Percentiles rank a stretch among this genome's conserved stretches.
Conservation (phyloP, 371 early-diverging fungal species). For the Scutellospora calospora region DNA sequence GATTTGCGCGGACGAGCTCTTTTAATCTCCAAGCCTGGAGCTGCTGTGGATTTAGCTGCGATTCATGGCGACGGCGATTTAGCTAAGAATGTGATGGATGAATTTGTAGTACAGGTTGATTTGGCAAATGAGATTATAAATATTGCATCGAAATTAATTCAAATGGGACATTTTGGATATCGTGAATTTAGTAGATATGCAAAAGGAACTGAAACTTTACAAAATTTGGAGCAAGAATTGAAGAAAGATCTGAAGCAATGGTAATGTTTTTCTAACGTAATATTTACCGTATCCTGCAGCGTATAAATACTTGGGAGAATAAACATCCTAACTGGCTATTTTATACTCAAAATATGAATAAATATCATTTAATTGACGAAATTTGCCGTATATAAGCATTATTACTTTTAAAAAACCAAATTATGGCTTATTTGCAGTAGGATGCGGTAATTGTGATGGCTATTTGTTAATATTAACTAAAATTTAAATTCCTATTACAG, state of each 20-base stretch:
- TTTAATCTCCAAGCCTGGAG: slow-evolving; percentile 35
- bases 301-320: no score
- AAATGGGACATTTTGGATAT: slow-evolving; percentile 45
- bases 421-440: no score
- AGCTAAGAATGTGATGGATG: slow-evolving; percentile 16
- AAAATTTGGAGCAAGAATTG: background rate
- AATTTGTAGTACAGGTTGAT: slow-evolving; percentile 45
- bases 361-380: no score
- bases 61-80: slow-evolving; percentile 2
- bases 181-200: slow-evolving; percentile 14
- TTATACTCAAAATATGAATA: no score
- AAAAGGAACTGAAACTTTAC: background rate
- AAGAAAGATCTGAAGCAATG: slow-evolving; percentile 36
- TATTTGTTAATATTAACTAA: background rate
- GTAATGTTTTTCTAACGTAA: background rate
- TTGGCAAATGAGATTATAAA: slow-evolving; percentile 38
- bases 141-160: slow-evolving; percentile 41
- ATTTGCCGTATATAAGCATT: no score
- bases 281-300: background rate
- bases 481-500: background rate
- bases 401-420: no score
- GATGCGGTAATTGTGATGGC: background rate
- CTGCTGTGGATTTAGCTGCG: background rate
- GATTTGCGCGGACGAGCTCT: slow-evolving; percentile 45
- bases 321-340: no score